A percentile compares a stretch with the other conserved stretches of the same genome.
phyloP scores from a whole-genome alignment of 176 grass and related monocot species.

The Hordeum marinum region DNA sequence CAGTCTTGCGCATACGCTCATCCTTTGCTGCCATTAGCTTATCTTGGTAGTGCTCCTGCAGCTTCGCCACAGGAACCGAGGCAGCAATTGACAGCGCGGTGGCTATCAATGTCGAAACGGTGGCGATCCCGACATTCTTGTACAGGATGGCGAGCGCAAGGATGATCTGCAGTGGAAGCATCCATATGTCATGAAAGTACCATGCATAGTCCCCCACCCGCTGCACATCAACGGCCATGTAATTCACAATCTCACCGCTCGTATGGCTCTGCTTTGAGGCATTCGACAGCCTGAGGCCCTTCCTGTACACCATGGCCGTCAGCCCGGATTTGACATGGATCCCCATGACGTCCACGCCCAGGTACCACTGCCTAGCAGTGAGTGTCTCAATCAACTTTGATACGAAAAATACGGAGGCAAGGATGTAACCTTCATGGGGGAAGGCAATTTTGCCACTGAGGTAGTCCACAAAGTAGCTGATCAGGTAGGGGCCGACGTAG shows the following conservation, averaged over 20 bases:
- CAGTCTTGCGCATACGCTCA: constrained; percentile 94
- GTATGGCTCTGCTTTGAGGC: constrained; percentile 76
- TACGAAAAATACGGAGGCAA: constrained; percentile 74
- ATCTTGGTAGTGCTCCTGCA: constrained; percentile 96
- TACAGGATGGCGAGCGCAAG: constrained; percentile 93
- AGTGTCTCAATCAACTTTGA: constrained; percentile 78
- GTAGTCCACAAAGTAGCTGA: constrained; percentile 94
- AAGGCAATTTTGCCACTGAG: constrained; percentile 86
- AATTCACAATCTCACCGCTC: constrained; percentile 97
- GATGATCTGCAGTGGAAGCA: constrained; percentile 93
- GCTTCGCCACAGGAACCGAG: constrained; percentile 79
- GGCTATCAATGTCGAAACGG: constrained; percentile 62
- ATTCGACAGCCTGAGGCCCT: constrained; percentile 85
- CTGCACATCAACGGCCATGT: constrained; percentile 99
- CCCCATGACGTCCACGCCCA: constrained; percentile 96
- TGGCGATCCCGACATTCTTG: constrained; percentile 75
- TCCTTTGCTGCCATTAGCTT: constrained; percentile 95
- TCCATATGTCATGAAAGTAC: constrained; percentile 99
- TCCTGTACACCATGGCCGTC: constrained; percentile 90
- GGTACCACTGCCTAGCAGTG: constrained; percentile 88
- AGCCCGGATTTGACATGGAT: constrained; percentile 96
- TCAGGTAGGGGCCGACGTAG: constrained; percentile 86
- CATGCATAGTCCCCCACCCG: constrained; percentile 94
- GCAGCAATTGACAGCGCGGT: constrained; percentile 74
- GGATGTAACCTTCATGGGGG: constrained; percentile 86